Base-by-base conservation (phyloP, 805 yeast species). In the Hanseniaspora pseudoguilliermondii region DNA sequence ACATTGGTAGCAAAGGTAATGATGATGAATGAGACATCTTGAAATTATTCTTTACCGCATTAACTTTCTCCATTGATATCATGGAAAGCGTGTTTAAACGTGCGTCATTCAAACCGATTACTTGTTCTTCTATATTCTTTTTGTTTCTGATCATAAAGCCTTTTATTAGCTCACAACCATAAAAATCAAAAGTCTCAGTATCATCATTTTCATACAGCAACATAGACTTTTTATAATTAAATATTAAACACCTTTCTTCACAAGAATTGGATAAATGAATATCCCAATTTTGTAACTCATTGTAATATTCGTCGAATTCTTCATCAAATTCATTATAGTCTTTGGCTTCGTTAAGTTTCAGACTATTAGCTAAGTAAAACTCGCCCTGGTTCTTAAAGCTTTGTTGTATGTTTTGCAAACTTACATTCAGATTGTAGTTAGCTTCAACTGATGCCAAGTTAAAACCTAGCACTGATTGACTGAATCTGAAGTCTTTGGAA, bases 271-370 rank as follows among this genome's bases (percentile, higher is more conserved):
- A 11, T 36, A 42, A 18, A 9, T 50, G 55, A 3, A 52, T 25
- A n/a, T 52, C 40, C 55, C 55, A 52, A 16, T n/a, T 35, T 27
- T 25, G 39, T 5, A 52, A 25, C 16, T 52, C 46, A 1, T 44
- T n/a, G 38, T 44, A 52, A 25, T 18, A 38, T 9, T 44, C 20
- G 3, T 32, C 39, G 20, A 52, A 44, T n/a, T 44, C 32, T 21
- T 21, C 25, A 15, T 52, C 7, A 27, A 10, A 25, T 1, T 15
- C 21, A 27, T 25, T 16, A 44, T 7, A 23, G 9, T 23, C 16
- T 18, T 13, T 20, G 35, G 34, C 21, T n/a, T 21, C 40, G 11
- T n/a, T n/a, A 18, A 2, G n/a, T 7, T 25, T 25, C n/a, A 51
- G 21, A 13, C 29, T 51, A 18, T 52, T 27, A n/a, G 47, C 32